Base-by-base conservation (phyloP, 2,329 filamentous ascomycete species). In the Elsinoe ampelina region DNA sequence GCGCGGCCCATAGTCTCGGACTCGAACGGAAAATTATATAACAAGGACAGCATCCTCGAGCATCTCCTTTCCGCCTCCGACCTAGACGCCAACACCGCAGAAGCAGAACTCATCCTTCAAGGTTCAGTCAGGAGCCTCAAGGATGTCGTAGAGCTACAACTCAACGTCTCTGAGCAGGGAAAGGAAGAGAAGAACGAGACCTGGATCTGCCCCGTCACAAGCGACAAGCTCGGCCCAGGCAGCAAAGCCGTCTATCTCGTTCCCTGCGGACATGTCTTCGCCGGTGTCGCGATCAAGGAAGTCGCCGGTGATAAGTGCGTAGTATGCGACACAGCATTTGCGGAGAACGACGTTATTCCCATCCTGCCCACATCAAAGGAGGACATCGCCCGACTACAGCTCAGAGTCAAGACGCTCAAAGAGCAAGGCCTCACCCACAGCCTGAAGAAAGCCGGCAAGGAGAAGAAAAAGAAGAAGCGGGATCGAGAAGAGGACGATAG, bases 201-300 rank as follows among this genome's bases (percentile, higher is more conserved):
- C 58, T 91, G 85, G 80, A 80, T 89, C 26, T 98, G 93, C 66
- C 91, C 92, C 0, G 81, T 97, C 56, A 95, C 91, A 1, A 82
- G 87, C 65, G 95, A 95, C 68, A 84, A 87, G 68, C 73, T 98
- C 20, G 93, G 93, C 0, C 84, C 90, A 0, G 78, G 78, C 4
- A 84, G 85, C 13, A 92, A 86, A 70, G 80, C 89, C 0, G 89
- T 95, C 1, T 98, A 97, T 65, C 66, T 98, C 2, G 88, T 97
- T 3, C 93, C 93, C 0, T 98, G 93, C 66, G 95, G 93, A 0
- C 95, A 98, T 75, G 91, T 89, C 0, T 97, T 97, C 71, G 85
- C 89, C 0, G 90, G 95, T 60, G 83, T 84, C 55, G 89, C 90
- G 6, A 84, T 97, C 62, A 87, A 85, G 63, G 55, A 70, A 58